Evolutionary conservation across 148 eudicot species (phyloP), one percentile per base, ranked within the genome.

Genomic region (Euryodendron excelsum): DNA sequence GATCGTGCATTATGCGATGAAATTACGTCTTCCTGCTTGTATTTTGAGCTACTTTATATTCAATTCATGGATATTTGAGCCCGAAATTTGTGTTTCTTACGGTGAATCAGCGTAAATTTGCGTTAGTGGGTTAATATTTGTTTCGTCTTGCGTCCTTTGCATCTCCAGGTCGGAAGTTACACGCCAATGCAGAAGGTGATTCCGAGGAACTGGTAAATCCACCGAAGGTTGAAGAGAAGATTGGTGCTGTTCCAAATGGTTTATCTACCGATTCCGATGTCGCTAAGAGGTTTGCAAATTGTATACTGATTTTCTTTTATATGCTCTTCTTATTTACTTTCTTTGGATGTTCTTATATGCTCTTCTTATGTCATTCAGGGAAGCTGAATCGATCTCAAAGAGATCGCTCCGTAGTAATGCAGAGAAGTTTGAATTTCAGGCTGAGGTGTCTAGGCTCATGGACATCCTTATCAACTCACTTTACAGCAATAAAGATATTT

Each of bases 401-500:
- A 93, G 81, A 80, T 86, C 84, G 0, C 96, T 95, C 76, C 99
- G 99, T 75, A 80, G 86, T 69, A 82, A 80, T 80, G 99, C 99
- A 44, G 92, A 95, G 92, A 95, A 93, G 83, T 95, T 93, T 80
- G 97, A 95, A 89, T 95, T 95, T 77, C 99, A 95, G 87, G 99
- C 99, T 77, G 99, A 95, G 86, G 99, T 95, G 73, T 95, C 99
- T 80, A 93, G 99, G 87, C 99, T 95, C 76, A 95, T 95, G 98
- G 99, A 95, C 78, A 95, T 95, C 73, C 86, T 95, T 77, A 93
- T 95, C 80, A 95, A 95, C 86, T 95, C 99, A 36, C 93, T 95
- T 68, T 95, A 95, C 87, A 95, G 99, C 82, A 95, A 95, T 87
- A 95, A 95, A 75, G 99, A 95, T 81, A 95, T 95, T 60, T 95